A percentile compares a stretch with the other conserved stretches of the same genome.
phyloP scores from a whole-genome alignment of 176 grass and related monocot genomes.

The Olyra latifolia region DNA sequence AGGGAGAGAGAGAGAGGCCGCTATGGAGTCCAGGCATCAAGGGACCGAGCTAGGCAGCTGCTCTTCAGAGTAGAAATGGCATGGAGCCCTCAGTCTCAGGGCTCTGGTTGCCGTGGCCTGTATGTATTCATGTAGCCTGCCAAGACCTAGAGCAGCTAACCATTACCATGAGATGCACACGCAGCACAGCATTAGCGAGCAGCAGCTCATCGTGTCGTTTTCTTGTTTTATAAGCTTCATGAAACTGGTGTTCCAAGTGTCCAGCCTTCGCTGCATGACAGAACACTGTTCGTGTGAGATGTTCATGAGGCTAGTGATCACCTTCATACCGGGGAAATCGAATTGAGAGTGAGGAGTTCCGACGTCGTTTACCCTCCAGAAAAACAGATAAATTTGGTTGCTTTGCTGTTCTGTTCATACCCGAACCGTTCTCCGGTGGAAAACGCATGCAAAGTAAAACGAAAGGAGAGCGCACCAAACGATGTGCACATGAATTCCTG shows the following conservation, averaged over 20 bases:
- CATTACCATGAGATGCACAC: constrained; percentile 3
- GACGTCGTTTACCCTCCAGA: background rate
- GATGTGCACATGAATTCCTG: background rate
- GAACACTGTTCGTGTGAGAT: background rate
- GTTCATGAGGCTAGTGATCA: background rate
- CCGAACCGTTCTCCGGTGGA: background rate
- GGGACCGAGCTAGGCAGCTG: constrained; percentile 19
- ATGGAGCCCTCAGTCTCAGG: constrained; percentile 17
- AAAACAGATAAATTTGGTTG: too few species aligned
- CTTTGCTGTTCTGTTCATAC: too few species aligned
- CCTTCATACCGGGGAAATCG: background rate
- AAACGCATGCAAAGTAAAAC: background rate
- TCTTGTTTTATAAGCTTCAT: background rate
- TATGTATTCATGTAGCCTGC: constrained; percentile 16
- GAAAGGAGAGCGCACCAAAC: background rate
- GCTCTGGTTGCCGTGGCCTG: background rate
- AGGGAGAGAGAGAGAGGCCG: background rate
- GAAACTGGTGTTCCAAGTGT: background rate
- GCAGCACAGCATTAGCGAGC: background rate
- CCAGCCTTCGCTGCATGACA: background rate
- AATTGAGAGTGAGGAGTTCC: background rate
- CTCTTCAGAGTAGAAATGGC: constrained; percentile 28
- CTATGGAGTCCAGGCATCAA: constrained; percentile 17
- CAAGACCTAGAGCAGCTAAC: background rate
- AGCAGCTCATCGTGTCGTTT: constrained; percentile 13